These are phyloP conservation scores for Claviceps quebecensis DNA, from an alignment of 2,329 filamentous ascomycete genomes.

Conservation along the genomic window DNA sequence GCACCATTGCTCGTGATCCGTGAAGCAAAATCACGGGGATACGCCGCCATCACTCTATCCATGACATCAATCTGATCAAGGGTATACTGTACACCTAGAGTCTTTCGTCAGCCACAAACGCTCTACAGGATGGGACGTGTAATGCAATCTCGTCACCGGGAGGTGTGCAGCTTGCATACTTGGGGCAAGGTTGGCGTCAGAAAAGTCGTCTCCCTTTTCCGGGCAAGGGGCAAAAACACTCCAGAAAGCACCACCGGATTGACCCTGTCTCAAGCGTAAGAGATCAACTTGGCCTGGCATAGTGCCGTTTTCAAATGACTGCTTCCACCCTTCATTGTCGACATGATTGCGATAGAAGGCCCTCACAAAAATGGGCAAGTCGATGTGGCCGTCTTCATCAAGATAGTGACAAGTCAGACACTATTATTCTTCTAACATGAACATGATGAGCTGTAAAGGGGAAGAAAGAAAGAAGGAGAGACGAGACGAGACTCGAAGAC, in stretches of 20 bases:
- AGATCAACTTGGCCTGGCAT: conserved; percentile 62
- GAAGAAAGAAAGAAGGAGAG: no score
- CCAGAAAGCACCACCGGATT: conserved; percentile 83
- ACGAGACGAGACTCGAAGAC: background rate
- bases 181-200: conserved; percentile 53
- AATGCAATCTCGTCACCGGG: background rate
- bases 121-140: background rate
- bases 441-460: background rate
- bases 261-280: conserved; percentile 55
- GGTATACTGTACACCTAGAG: conserved; percentile 47
- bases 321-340: conserved; percentile 57
- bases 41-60: conserved; percentile 46
- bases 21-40: conserved; percentile 41
- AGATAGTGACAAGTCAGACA: background rate
- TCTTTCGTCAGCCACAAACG: background rate
- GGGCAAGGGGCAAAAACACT: conserved; percentile 74
- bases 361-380: conserved; percentile 65
- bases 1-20: conserved; percentile 47
- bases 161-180: conserved; percentile 28
- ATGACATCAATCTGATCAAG: conserved; percentile 61
- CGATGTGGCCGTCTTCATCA: conserved; percentile 68
- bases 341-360: conserved; percentile 60
- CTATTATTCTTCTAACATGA: background rate
- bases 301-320: conserved; percentile 57
- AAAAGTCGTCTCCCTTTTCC: conserved; percentile 55